Evolutionary conservation across 192 early-diverging fungal species (phyloP).

Genomic region (Geranomyces michiganensis): DNA sequence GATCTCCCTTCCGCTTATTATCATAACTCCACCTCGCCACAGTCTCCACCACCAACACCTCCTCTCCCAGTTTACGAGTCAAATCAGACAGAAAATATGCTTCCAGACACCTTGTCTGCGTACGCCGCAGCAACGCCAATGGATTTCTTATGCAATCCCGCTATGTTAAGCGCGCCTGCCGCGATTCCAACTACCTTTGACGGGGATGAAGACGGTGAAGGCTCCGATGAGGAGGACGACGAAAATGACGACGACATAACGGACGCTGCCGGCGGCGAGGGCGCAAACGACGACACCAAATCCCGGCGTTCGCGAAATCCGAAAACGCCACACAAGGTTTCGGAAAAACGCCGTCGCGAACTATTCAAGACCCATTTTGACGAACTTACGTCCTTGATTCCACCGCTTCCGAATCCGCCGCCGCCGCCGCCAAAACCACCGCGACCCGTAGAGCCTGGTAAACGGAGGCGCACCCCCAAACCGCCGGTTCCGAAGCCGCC

Average conservation of each 20-base stretch:
- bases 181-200: neutral
- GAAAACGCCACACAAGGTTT: slow-evolving; percentile 19
- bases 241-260: neutral
- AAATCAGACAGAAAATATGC: neutral
- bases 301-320: neutral
- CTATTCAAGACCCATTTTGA: slow-evolving; percentile 23
- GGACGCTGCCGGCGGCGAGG: neutral
- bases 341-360: slow-evolving; percentile 27
- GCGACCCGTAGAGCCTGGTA: neutral
- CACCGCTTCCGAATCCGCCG: neutral
- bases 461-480: neutral
- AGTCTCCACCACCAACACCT: slow-evolving; percentile 6
- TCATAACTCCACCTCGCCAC: neutral
- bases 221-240: neutral
- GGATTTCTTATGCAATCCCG: too few relatives aligned
- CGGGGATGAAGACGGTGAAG: neutral
- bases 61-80: neutral
- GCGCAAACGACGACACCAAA: neutral
- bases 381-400: slow-evolving; percentile 6
- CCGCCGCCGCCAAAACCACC: neutral
- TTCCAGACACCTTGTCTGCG: neutral
- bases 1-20: neutral
- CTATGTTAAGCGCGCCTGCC: too few relatives aligned
- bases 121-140: neutral
- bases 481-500: slow-evolving; percentile 5